Percentiles rank a stretch among this genome's conserved stretches.
Conservation (phyloP, 208 protist genomes). For the Sergeia podlipaevii region DNA sequence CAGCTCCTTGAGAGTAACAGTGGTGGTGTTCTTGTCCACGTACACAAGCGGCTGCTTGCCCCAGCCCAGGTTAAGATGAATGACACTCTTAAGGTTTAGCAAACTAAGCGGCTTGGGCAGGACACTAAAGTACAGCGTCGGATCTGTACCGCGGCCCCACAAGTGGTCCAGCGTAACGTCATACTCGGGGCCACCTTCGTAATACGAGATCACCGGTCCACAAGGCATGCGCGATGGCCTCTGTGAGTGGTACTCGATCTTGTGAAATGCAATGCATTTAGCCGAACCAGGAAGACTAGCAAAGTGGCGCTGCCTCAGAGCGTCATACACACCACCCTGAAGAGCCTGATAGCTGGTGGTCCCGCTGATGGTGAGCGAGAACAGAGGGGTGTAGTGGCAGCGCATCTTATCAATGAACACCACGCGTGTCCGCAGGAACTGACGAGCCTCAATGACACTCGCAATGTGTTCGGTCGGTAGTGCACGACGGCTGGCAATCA, state of each 20-base stretch:
- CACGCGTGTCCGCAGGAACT: slow-evolving; percentile 17
- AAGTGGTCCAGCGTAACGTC: background rate
- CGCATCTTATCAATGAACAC: slow-evolving; percentile 26
- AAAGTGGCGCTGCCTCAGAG: background rate
- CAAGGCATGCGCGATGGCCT: slow-evolving; percentile 6
- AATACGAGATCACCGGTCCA: background rate
- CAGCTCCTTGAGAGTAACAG: slow-evolving; percentile 22
- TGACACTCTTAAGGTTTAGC: slow-evolving; percentile 9
- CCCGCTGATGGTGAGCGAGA: slow-evolving; percentile 19
- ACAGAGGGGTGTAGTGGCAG: slow-evolving; percentile 8
- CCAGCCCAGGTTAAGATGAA: slow-evolving; percentile 46
- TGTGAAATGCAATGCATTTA: slow-evolving; percentile 37
- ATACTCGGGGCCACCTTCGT: background rate
- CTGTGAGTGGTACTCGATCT: slow-evolving; percentile 11
- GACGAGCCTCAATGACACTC: slow-evolving; percentile 14
- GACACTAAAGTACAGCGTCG: slow-evolving; percentile 29
- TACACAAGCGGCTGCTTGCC: slow-evolving; percentile 39
- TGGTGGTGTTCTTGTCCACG: slow-evolving; percentile 3
- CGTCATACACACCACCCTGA: slow-evolving; percentile 20
- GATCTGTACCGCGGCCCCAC: background rate
- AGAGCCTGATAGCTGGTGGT: slow-evolving; percentile 17
- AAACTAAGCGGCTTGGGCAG: slow-evolving; percentile 26
- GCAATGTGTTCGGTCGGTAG: slow-evolving; percentile 6
- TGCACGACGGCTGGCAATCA: slow-evolving; percentile 8
- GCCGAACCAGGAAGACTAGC: slow-evolving; percentile 8